Evolutionary conservation across 2,329 filamentous ascomycete genomes (phyloP), one percentile per base, ranked within the genome.

Genomic region (Penicillium sp.): DNA sequence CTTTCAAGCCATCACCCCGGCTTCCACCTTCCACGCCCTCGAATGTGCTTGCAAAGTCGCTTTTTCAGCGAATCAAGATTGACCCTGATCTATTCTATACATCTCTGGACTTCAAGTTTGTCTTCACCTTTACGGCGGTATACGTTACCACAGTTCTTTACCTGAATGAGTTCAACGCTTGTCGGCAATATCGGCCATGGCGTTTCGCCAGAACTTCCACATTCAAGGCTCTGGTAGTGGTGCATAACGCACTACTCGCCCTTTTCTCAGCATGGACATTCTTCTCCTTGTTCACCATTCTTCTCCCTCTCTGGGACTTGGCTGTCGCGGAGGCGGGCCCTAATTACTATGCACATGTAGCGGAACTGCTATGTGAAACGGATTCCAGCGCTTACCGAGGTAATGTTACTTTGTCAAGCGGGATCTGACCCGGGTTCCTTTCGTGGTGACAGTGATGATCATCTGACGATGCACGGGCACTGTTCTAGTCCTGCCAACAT

Each of bases 181-280:
- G 49, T 17, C 52, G 63, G 4, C 49, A 59, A 14, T 51, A 49
- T 31, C 57, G 37, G 49, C 60, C 63, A 49, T 64, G 63, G 63
- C 47, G 35, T 17, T 57, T 63, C 31, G 61, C 41, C 47, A 60
- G 35, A 28, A 58, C 34, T 10, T 39, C 31, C 3, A n/a, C 37
- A 1, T 64, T 61, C 42, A 59, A 53, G 42, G 10, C 17, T 4
- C 17, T 61, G 2, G 58, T 64, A 12, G 14, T 56, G n/a, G 14
- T 34, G 14, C 63, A 64, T 41, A 64, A 64, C 42, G n/a, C 37
- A 0, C 8, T 59, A 0, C 47, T 64, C 12, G 56, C 63, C 1
- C n/a, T 61, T 0, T 64, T 63, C 15, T 64, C 63, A 15, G 63
- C 58, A 0, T 64, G 63, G 63, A 42, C 51, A 5, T 22, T 59